Evolutionary conservation across 805 yeast species (phyloP), one percentile per base, ranked within the genome.

Genomic region (Yarrowia sp.): DNA sequence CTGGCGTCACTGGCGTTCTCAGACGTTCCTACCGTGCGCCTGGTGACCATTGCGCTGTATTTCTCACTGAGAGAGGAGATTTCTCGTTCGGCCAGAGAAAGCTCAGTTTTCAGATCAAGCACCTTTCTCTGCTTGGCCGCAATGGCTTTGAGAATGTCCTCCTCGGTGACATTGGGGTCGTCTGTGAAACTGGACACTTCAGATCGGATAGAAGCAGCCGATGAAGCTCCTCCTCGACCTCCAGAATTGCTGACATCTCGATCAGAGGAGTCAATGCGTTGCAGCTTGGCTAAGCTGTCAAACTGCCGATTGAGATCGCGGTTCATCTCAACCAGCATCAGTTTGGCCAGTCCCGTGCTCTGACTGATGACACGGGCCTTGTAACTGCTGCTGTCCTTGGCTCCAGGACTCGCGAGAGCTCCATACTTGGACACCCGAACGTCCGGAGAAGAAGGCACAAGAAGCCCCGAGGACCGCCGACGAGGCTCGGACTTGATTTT

Each of bases 251-350:
- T 11, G 8, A 16, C 7, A 21, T 28, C 56, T 26, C 61, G n/a
- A 4, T 36, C 41, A 9, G 36, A 40, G 16, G 51, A 40, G 12
- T 19, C 32, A 9, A 58, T 58, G 12, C 51, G 28, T 4, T 38
- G 61, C 26, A 54, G 26, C 61, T 54, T 54, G 17, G 33, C 46
- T 8, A 43, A n/a, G 4, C 3, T 14, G 24, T 43, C 51, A 33
- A 41, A 43, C 11, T 41, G 63, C 16, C 51, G 40, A 30, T 58
- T 58, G 30, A 43, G 49, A 28, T 58, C 63, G 14, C 63, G 51
- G 24, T 58, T 58, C 51, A 41, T 58, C 24, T 58, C 63, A 1
- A 58, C 63, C 1, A 58, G 63, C 63, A 58, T 58, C 24, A 58
- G n/a, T 30, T 58, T 58, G 38, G 51, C 63, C 24, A 58, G 24